Evolutionary conservation across 805 yeast genomes (phyloP).

Genomic region (Aciculoconidium aculeatum): DNA sequence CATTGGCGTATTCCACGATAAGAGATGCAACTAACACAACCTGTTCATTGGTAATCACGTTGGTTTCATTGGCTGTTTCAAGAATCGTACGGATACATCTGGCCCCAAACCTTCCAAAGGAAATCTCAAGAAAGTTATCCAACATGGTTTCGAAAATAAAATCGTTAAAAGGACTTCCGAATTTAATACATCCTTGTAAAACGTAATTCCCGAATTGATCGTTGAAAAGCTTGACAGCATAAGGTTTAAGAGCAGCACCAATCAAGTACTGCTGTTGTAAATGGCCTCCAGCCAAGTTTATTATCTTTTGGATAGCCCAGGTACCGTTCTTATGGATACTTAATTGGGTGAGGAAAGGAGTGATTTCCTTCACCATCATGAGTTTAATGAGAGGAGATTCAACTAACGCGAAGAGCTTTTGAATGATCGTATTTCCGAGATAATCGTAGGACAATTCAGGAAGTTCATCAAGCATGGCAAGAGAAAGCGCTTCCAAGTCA

Average conservation of each 20-base stretch:
- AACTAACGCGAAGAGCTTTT: conserved; percentile 73
- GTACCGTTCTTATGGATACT: conserved; percentile 97
- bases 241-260: conserved; percentile 67
- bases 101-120: conserved; percentile 90
- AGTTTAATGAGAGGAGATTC: conserved; percentile 64
- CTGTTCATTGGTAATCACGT: conserved; percentile 49
- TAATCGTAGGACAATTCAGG: conserved; percentile 91
- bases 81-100: conserved; percentile 90
- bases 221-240: conserved; percentile 76
- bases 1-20: conserved; percentile 72
- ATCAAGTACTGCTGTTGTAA: conserved; percentile 50
- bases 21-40: conserved; percentile 67
- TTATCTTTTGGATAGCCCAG: conserved; percentile 98
- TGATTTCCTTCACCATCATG: conserved; percentile 70
- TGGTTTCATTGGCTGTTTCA: conserved; percentile 60
- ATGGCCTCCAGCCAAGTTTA: conserved; percentile 54
- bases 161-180: conserved; percentile 83
- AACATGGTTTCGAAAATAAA: conserved; percentile 82
- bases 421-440: conserved; percentile 92
- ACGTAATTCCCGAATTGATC: conserved; percentile 98
- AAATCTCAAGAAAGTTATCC: conserved; percentile 71
- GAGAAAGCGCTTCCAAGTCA: conserved; percentile 75
- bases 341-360: conserved; percentile 81
- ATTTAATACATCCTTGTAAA: conserved; percentile 87
- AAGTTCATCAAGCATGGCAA: conserved; percentile 80